Evolutionary conservation across 495 filamentous ascomycete species (phyloP), one percentile per base, ranked within the genome.

Genomic region (Xylaria sp.): DNA sequence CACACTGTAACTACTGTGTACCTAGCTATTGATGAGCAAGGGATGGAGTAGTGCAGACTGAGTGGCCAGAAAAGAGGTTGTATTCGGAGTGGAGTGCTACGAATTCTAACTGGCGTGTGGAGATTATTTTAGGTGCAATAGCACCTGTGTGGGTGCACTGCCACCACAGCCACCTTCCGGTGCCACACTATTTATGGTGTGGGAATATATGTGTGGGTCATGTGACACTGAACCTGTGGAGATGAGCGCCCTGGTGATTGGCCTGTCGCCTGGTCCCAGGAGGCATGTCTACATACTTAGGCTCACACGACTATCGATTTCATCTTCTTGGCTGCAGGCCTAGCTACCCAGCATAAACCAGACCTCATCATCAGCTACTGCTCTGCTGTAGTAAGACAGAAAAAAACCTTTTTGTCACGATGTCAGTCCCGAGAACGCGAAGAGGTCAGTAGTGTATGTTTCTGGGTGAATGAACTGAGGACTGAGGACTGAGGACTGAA

Each of bases 351-450:
- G 55, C 55, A 53, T 29, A 29, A 53, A 53, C 31, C 35, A 58
- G 50, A 2, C 24, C 50, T 53, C 5, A 53, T 53, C 5, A 53
- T 53, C 50, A 53, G 50, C 52, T 37, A 37, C 57, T 37, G n/a
- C 33, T 59, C 33, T 21, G 57, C n/a, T 37, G 57, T 59, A 59
- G 57, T 59, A 59, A 59, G 57, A 59, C 57, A 40, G n/a, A 37
- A 59, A 12, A n/a, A 59, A 59, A 17, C 33, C 29, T 3, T 8
- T 35, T 37, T 59, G 7, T 59, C 57, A 37, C 8, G 17, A 21
- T 59, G 33, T 12, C 9, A 31, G 26, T 17, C 52, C 24, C 29
- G 52, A 31, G 52, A 12, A 15, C 15, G 3, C 26, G 52, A 26
- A 55, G 21, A 29, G 3, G 5, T 55, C 26, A 26, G 26, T 31